Evolutionary conservation across 495 filamentous ascomycete species (phyloP).

Genomic region (Trichoderma parareesei): DNA sequence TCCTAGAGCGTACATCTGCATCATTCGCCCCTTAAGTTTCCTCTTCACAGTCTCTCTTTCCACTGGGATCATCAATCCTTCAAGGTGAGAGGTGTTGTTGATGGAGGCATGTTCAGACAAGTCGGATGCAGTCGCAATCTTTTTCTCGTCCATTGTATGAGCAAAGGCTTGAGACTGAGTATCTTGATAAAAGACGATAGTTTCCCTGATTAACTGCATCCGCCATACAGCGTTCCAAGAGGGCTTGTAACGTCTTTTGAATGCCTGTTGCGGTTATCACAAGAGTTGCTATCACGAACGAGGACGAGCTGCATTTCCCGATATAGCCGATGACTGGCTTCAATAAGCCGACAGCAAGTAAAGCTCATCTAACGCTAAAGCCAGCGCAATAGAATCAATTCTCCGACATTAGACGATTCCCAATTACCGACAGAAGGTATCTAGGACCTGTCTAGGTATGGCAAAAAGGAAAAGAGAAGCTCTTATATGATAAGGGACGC

Average conservation of each 20-base stretch:
- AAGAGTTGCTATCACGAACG: not conserved
- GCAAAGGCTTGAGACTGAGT: not conserved
- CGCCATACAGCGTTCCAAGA: not conserved
- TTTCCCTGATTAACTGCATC: not conserved
- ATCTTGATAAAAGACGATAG: not conserved
- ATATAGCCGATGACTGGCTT: not conserved
- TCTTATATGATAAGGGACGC: conserved; percentile 4
- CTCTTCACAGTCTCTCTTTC: conserved; percentile 1
- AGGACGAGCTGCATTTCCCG: not conserved
- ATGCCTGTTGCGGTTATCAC: not conserved
- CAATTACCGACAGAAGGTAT: not conserved
- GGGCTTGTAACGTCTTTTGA: conserved; percentile 4
- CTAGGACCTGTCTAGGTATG: not conserved
- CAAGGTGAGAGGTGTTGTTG: not conserved
- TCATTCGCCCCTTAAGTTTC: conserved; percentile 33
- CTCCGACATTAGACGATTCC: not conserved
- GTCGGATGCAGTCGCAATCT: not conserved
- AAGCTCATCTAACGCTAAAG: not conserved
- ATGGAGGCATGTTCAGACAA: not conserved
- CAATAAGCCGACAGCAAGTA: not conserved
- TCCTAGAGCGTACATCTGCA: conserved; percentile 58
- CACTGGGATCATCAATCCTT: not conserved
- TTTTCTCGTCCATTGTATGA: conserved; percentile 3
- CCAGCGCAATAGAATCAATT: not conserved
- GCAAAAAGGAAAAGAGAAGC: not conserved